Base-by-base conservation (phyloP, 1,139 yeast species). In the Geotrichum reessii region DNA sequence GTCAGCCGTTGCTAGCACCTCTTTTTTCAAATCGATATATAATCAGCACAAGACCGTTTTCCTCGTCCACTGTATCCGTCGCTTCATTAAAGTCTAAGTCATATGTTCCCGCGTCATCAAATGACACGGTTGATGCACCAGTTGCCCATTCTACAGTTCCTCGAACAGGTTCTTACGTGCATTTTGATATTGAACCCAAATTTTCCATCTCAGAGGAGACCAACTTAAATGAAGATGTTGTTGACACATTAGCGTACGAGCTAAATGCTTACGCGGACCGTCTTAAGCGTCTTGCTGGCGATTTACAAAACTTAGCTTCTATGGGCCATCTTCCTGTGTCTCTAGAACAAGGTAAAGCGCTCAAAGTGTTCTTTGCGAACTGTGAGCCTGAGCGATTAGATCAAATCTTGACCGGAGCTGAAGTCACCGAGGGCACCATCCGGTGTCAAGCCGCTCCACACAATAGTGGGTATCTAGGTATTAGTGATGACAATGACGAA, bases 261-360 rank as follows among this genome's bases (percentile, higher is more conserved):
- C 53, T 73, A 37, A 63, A 59, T 42, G 60, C 62, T 24, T 67
- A 68, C 49, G 63, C 67, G 5, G 55, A 59, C 17, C 66, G 66
- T 27, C 58, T 72, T 50, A 63, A 63, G 51, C 58, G 61, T 17
- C 63, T 69, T 25, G 57, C 65, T 6, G 62, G 61, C 25, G 75
- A 73, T 51, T 59, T 73, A 14, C 58, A 62, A 53, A 65, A 69
- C 25, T 63, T 73, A 6, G 64, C 73, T 7, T 61, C 63, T 9
- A 66, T 73, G 4, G 76, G 76, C 9, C 75, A 73, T 64, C 66
- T 73, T 55, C 76, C 76, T 17, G 61, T 73, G 5, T 61, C 74
- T 0, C 58, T 72, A n/a, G 73, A 69, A 57, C 61, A 60, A 31
- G 67, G 69, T 27, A 58, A 63, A 19, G 57, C 59, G 4, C 55